Conservation (phyloP, 1,284 basidiomycete species). For the Malassezia pachydermatis region DNA sequence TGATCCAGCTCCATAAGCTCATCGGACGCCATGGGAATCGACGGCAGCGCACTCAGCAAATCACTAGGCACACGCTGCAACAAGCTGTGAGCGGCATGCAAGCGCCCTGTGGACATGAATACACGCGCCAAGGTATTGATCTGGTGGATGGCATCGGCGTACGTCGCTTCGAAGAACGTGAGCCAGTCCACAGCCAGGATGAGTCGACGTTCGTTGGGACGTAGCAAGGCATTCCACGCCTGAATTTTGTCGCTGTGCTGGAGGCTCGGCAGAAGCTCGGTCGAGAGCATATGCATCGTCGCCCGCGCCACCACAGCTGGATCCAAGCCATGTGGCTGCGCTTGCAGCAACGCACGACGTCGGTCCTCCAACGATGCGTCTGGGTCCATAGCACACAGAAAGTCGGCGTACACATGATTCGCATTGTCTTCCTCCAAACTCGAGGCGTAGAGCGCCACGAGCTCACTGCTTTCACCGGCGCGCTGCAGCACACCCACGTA, state of each 20-base stretch:
- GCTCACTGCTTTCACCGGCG: slow-evolving; percentile 59
- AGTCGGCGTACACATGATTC: slow-evolving; percentile 80
- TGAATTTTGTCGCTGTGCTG: slow-evolving; percentile 2
- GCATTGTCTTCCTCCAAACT: slow-evolving; percentile 76
- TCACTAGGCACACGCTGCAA: slow-evolving; percentile 35
- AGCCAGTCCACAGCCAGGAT: slow-evolving; percentile 90
- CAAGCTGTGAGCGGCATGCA: slow-evolving; percentile 38
- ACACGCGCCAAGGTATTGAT: slow-evolving; percentile 35
- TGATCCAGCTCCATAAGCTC: slow-evolving; percentile 35
- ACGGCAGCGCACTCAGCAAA: slow-evolving; percentile 21
- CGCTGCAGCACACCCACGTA: slow-evolving; percentile 73
- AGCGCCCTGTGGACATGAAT: slow-evolving; percentile 32
- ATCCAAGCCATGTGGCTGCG: slow-evolving; percentile 73
- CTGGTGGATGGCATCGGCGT: slow-evolving; percentile 39
- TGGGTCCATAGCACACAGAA: slow-evolving; percentile 63
- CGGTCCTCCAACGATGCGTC: slow-evolving; percentile 61
- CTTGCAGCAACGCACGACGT: slow-evolving; percentile 63
- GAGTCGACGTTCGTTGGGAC: slow-evolving; percentile 52
- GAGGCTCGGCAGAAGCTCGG: slow-evolving; percentile 54
- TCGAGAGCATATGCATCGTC: slow-evolving; percentile 60
- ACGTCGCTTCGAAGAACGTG: slow-evolving; percentile 55
- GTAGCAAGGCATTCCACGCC: slow-evolving; percentile 12
- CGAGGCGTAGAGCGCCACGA: slow-evolving; percentile 88
- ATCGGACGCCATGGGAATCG: slow-evolving; percentile 21
- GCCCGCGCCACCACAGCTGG: slow-evolving; percentile 68